These are phyloP conservation scores for Anaeromyces robustus DNA, from an alignment of 192 early-diverging fungal genomes.

Conservation along the genomic window DNA sequence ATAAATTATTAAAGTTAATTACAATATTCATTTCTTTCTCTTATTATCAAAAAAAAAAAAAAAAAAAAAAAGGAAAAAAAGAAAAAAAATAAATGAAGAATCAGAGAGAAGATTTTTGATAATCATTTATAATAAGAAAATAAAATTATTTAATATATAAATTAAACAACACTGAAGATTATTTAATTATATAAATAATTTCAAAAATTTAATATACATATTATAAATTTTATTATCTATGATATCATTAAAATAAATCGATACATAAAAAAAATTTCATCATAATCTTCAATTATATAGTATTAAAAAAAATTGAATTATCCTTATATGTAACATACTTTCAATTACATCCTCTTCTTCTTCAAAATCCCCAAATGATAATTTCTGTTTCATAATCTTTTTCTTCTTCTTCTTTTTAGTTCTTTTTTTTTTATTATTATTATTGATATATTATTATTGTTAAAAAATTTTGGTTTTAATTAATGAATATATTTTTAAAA, in stretches of 20 bases:
- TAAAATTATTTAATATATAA: too few species aligned
- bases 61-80: not conserved
- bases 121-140: not conserved
- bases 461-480: too few species aligned
- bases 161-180: too few species aligned
- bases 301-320: not conserved
- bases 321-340: not conserved
- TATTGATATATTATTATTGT: slow-evolving; percentile 20
- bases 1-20: too few species aligned
- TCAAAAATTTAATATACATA: slow-evolving; percentile 1
- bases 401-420: slow-evolving; percentile 44
- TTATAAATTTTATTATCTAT: slow-evolving; percentile 1
- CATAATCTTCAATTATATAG: not conserved
- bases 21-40: too few species aligned
- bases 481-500: too few species aligned
- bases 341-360: slow-evolving; percentile 30
- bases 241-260: not conserved
- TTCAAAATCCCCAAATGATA: slow-evolving; percentile 61
- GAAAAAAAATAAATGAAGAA: not conserved
- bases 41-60: not conserved
- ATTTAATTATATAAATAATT: not conserved
- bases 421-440: not conserved
- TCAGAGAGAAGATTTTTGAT: not conserved
- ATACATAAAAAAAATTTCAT: not conserved
- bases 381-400: slow-evolving; percentile 31